Evolutionary conservation across 331 rosid genomes (phyloP), one percentile per base, ranked within the genome.

Genomic region (Arachis monticola): DNA sequence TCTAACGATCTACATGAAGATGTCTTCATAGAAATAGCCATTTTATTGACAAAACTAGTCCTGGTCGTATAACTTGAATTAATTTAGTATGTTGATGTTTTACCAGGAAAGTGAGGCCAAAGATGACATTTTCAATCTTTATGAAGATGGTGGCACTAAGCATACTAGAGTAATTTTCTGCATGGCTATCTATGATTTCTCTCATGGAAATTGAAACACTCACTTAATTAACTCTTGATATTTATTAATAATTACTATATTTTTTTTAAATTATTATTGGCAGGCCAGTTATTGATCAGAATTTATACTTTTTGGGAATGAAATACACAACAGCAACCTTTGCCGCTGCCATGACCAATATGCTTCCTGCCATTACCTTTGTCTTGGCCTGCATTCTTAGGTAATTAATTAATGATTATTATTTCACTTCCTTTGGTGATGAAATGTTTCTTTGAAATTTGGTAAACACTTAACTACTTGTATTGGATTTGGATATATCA

Each of bases 221-320:
- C 6, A 13, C 58, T 48, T 40, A 42, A 58, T 14, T 13, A 48
- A 42, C 50, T 17, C 5, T 42, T 35, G 12, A 17, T 83, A 10
- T 69, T 53, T 13, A 14, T 17, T 17, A 17, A 17, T 17, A 17
- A 17, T 17, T 17, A 17, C 22, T 17, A 17, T 17, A 17, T 17
- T 17, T 17, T 69, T 38, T 71, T 27, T 35, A 2, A 2, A 35
- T 35, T 35, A 35, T 67, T 56, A 17, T 70, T 76, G 69, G 47
- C 93, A 95, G 99, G 88, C 99, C 99, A 6, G 97, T 95, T 7
- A 86, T 95, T 67, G 99, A 95, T 38, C 99, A 95, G 74, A 95
- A 95, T 80, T 80, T 95, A 14, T 95, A 87, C 56, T 92, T 80
- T 81, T 11, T 90, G 87, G 99, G 99, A 73, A 87, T 95, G 99